Conservation (phyloP, 2,329 filamentous ascomycete species). For the Phaeosphaeriaceae sp. region DNA sequence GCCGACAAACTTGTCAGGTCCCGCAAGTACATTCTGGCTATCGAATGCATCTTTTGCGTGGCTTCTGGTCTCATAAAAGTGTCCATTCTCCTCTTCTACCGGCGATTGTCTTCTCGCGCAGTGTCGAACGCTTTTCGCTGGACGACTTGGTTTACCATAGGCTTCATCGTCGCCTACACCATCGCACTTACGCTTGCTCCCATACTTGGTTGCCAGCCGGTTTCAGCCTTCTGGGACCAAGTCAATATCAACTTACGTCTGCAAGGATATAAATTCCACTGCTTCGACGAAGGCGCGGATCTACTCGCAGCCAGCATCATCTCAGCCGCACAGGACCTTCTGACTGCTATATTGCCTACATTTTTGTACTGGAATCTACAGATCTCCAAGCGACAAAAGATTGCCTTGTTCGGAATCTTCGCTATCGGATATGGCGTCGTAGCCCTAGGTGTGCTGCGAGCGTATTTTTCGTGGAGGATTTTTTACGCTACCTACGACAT, state of each 20-base stretch:
- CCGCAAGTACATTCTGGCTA: conserved; percentile 37
- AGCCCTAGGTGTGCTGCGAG: conserved; percentile 29
- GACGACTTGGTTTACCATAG: conserved; percentile 34
- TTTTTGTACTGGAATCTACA: conserved; percentile 43
- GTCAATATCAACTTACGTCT: conserved; percentile 19
- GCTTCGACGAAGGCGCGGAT: conserved; percentile 43
- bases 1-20: conserved; percentile 18
- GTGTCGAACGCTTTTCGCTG: conserved; percentile 34
- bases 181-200: conserved; percentile 37
- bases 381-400: conserved; percentile 36
- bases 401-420: conserved; percentile 40
- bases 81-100: conserved; percentile 43
- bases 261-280: conserved; percentile 35
- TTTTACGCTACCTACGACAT: conserved; percentile 41
- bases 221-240: conserved; percentile 43
- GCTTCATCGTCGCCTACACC: conserved; percentile 32
- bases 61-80: conserved; percentile 41
- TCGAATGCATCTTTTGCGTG: conserved; percentile 35
- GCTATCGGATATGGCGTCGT: conserved; percentile 40
- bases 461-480: conserved; percentile 35
- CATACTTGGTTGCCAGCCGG: conserved; percentile 37
- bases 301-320: conserved; percentile 36
- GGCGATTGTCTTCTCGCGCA: conserved; percentile 33
- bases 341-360: conserved; percentile 40
- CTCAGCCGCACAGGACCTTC: conserved; percentile 34